Evolutionary conservation across 768 basidiomycete genomes (phyloP).

Genomic region (Mycena galopus): DNA sequence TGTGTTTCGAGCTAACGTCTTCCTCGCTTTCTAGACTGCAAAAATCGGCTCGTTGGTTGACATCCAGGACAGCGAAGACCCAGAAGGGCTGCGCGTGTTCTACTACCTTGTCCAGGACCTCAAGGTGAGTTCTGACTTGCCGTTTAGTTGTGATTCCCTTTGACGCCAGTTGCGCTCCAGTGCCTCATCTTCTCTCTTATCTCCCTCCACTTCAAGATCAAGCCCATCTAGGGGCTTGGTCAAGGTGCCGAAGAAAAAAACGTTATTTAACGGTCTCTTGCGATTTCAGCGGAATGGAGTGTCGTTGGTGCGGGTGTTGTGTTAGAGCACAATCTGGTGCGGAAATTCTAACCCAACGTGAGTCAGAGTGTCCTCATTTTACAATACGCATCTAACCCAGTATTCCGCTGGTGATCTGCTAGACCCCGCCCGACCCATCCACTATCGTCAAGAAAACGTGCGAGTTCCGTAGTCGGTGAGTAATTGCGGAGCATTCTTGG

Average conservation of each 20-base stretch:
- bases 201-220: constrained; percentile 99
- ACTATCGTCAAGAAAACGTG: constrained; percentile 58
- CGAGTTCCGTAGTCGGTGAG: constrained; percentile 52
- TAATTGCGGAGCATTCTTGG: neutral
- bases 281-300: constrained; percentile 20
- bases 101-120: constrained; percentile 99
- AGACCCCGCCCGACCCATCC: constrained; percentile 32
- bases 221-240: constrained; percentile 79
- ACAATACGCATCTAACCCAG: constrained; percentile 15
- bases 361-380: neutral
- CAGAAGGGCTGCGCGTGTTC: constrained; percentile 96
- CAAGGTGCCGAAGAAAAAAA: constrained; percentile 22
- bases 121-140: constrained; percentile 68
- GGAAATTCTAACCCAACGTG: constrained; percentile 23
- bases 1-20: neutral
- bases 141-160: neutral
- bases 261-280: constrained; percentile 33
- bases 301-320: constrained; percentile 23
- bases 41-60: constrained; percentile 98
- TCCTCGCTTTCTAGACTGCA: constrained; percentile 79
- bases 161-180: constrained; percentile 54
- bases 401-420: constrained; percentile 9
- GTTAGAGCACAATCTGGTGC: neutral
- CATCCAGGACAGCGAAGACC: constrained; percentile 96
- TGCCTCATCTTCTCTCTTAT: constrained; percentile 99